These are phyloP conservation scores for Trematosphaeria pertusa DNA, from an alignment of 2,329 filamentous ascomycete genomes.

Conservation along the genomic window DNA sequence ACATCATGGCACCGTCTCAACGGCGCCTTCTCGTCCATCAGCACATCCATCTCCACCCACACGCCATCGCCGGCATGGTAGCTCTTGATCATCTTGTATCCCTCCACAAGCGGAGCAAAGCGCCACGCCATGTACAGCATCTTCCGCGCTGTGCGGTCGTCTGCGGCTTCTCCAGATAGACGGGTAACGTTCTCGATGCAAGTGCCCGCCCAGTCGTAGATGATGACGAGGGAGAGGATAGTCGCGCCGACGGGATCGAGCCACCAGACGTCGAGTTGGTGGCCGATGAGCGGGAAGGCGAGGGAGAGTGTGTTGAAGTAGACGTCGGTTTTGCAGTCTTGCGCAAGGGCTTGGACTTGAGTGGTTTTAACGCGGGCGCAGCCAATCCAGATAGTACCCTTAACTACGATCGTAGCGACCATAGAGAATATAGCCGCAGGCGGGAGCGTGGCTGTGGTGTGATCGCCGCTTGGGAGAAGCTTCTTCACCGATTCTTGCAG, in stretches of 20 bases:
- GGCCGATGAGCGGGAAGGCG: constrained; percentile 68
- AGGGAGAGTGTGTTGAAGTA: constrained; percentile 70
- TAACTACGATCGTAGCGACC: constrained; percentile 64
- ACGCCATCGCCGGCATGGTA: constrained; percentile 70
- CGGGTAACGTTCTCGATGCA: constrained; percentile 66
- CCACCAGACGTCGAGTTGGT: constrained; percentile 69
- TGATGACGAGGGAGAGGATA: constrained; percentile 70
- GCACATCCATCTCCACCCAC: constrained; percentile 68
- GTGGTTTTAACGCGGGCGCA: constrained; percentile 68
- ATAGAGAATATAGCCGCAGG: constrained; percentile 64
- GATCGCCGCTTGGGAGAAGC: constrained; percentile 58
- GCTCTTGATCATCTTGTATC: constrained; percentile 62
- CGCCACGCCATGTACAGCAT: constrained; percentile 66
- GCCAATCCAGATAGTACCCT: constrained; percentile 66
- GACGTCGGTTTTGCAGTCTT: constrained; percentile 70
- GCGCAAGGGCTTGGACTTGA: constrained; percentile 68
- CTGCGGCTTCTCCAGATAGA: constrained; percentile 65
- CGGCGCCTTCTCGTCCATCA: constrained; percentile 62
- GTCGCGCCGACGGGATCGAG: constrained; percentile 69
- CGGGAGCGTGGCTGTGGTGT: constrained; percentile 59
- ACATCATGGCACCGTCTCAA: constrained; percentile 65
- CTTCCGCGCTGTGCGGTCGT: constrained; percentile 61
- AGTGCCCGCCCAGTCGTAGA: constrained; percentile 72
- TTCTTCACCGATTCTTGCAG: constrained; percentile 66
- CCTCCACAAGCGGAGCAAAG: constrained; percentile 61